Conservation (phyloP, 140 eudicot species). For the Senecio squalidus region DNA sequence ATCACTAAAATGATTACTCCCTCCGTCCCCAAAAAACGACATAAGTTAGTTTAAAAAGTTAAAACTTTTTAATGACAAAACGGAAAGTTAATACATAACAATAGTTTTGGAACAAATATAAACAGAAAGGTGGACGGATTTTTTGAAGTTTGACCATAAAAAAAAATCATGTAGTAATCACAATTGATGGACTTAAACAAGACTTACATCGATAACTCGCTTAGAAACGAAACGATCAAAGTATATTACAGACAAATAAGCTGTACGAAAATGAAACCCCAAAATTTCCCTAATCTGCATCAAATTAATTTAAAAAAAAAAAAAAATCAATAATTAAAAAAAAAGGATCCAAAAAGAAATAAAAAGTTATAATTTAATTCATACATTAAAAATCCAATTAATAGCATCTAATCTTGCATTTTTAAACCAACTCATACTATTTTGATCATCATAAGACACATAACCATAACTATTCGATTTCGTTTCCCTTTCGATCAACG, state of each 20-base stretch:
- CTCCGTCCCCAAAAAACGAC: too few species aligned
- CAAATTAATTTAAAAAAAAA: constrained; percentile 9
- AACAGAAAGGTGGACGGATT: too few species aligned
- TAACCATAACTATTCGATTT: not conserved
- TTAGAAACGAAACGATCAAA: constrained; percentile 62
- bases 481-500: constrained; percentile 44
- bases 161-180: not conserved
- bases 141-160: constrained; percentile 1
- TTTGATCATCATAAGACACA: constrained; percentile 5
- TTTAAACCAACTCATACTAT: constrained; percentile 26
- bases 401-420: constrained; percentile 50
- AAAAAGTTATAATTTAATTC: not conserved
- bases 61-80: too few species aligned
- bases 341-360: not conserved
- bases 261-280: constrained; percentile 61
- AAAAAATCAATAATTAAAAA: not conserved
- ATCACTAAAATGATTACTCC: too few species aligned
- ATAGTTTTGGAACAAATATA: too few species aligned
- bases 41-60: too few species aligned
- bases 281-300: constrained; percentile 53
- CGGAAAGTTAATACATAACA: too few species aligned
- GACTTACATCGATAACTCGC: constrained; percentile 46
- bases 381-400: constrained; percentile 56
- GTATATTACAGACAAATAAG: constrained; percentile 66
- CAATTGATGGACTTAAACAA: not conserved